These are phyloP conservation scores for Manihot esculenta DNA, from an alignment of 441 rosid species.

Conservation along the genomic window DNA sequence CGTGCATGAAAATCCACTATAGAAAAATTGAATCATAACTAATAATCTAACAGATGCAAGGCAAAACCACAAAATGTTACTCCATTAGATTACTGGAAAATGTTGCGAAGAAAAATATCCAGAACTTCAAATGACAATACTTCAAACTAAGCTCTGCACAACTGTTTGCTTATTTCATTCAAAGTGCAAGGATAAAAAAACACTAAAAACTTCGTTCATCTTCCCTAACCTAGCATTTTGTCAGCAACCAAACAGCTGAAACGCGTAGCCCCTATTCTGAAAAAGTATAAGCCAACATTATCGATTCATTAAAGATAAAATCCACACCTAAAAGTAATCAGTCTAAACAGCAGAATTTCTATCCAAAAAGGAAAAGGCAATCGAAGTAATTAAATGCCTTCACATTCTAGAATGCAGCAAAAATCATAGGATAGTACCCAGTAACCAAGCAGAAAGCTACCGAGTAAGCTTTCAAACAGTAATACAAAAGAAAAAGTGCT, in stretches of 20 bases:
- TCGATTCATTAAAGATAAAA: constrained; percentile 5
- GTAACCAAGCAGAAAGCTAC: not conserved
- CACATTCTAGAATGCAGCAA: constrained; percentile 9
- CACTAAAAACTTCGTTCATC: not conserved
- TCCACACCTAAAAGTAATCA: not conserved
- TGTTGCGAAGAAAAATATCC: not conserved
- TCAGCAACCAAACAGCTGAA: constrained; percentile 2
- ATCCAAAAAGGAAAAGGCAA: not conserved
- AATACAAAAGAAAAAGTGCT: not conserved
- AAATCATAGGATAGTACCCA: not conserved
- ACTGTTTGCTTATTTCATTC: constrained; percentile 5
- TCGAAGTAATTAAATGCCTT: not conserved
- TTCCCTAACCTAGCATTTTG: constrained; percentile 5
- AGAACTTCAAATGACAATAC: constrained; percentile 7
- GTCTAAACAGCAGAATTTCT: not conserved
- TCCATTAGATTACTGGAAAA: no score
- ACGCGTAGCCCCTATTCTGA: not conserved
- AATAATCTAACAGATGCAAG: not conserved
- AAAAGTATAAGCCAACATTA: not conserved
- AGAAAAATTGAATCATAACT: not conserved
- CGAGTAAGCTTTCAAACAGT: not conserved
- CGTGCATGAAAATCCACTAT: not conserved
- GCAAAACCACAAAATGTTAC: no score
- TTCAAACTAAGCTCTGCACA: not conserved
- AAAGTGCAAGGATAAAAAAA: not conserved